Evolutionary conservation across 208 protist species (phyloP).

Genomic region (Endotrypanum monterogeii): DNA sequence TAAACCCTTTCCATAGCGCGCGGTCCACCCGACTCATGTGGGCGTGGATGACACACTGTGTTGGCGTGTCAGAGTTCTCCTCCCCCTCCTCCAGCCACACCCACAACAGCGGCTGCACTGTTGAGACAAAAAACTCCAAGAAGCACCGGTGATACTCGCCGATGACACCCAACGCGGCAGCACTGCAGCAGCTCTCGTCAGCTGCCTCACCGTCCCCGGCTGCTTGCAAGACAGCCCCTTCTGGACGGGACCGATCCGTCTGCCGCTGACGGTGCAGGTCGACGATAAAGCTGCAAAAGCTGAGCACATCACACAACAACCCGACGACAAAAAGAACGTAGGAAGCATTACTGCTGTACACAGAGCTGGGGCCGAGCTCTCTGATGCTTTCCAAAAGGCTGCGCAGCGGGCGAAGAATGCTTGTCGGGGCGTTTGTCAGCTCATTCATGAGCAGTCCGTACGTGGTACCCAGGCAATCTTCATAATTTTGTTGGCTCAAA

Average conservation of each 20-base stretch:
- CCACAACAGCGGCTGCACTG: slow-evolving; percentile 43
- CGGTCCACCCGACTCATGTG: slow-evolving; percentile 58
- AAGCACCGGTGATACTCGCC: slow-evolving; percentile 28
- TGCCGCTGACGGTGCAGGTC: slow-evolving; percentile 12
- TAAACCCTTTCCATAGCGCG: slow-evolving; percentile 44
- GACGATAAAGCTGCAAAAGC: slow-evolving; percentile 42
- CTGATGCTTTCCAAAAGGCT: slow-evolving; percentile 46
- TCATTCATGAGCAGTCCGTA: slow-evolving; percentile 90
- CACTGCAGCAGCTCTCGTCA: slow-evolving; percentile 2
- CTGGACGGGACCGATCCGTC: neutral
- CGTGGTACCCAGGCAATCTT: slow-evolving; percentile 70
- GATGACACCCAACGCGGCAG: slow-evolving; percentile 18
- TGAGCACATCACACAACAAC: slow-evolving; percentile 60
- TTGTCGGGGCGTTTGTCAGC: slow-evolving; percentile 55
- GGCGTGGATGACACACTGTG: slow-evolving; percentile 67
- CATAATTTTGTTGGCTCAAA: slow-evolving; percentile 35
- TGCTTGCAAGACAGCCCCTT: neutral
- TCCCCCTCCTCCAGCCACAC: slow-evolving; percentile 64
- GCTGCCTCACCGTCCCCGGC: slow-evolving; percentile 1
- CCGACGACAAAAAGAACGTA: slow-evolving; percentile 74
- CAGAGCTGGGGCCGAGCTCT: slow-evolving; percentile 65
- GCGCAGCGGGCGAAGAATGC: slow-evolving; percentile 54
- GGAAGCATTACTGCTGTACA: slow-evolving; percentile 79
- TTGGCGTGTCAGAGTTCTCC: slow-evolving; percentile 67
- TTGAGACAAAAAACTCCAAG: slow-evolving; percentile 33